Conservation (phyloP, 2,329 filamentous ascomycete species). For the Xylogone sp. region DNA sequence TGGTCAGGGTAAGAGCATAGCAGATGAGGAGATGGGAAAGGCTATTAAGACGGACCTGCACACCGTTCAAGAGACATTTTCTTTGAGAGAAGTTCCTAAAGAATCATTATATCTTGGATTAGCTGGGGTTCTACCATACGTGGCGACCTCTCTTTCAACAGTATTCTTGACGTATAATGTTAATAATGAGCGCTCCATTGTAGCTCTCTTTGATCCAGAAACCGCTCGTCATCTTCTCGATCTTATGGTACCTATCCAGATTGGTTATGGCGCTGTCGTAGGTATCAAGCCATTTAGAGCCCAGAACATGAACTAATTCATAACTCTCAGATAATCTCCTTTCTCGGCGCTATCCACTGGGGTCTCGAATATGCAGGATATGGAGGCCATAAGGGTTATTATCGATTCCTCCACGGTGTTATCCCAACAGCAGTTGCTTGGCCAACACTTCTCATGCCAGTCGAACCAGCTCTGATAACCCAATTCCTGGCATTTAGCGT, state of each 20-base stretch:
- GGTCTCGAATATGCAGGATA: constrained; percentile 79
- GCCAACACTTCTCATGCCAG: constrained; percentile 81
- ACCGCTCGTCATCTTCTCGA: constrained; percentile 69
- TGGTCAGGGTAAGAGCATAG: constrained; percentile 13
- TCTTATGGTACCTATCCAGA: constrained; percentile 78
- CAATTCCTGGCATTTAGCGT: constrained; percentile 84
- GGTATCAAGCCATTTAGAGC: constrained; percentile 29
- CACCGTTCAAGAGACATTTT: constrained; percentile 67
- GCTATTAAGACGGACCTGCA: constrained; percentile 54
- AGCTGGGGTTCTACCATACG: constrained; percentile 79
- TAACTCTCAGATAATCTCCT: constrained; percentile 70
- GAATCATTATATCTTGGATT: constrained; percentile 66
- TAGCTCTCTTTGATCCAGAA: constrained; percentile 61
- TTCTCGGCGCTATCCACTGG: constrained; percentile 91
- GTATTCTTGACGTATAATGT: constrained; percentile 81
- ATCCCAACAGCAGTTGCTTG: constrained; percentile 77
- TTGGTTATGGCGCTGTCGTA: constrained; percentile 85
- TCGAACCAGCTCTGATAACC: constrained; percentile 79
- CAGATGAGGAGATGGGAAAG: constrained; percentile 48
- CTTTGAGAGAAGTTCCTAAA: constrained; percentile 59
- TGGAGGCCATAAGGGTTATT: constrained; percentile 64
- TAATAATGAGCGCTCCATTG: constrained; percentile 58
- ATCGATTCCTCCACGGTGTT: constrained; percentile 80
- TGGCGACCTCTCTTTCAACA: constrained; percentile 78
- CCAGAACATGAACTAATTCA: constrained; percentile 1